Evolutionary conservation across 2,329 filamentous ascomycete genomes (phyloP).

Genomic region (Penicillium sp.): DNA sequence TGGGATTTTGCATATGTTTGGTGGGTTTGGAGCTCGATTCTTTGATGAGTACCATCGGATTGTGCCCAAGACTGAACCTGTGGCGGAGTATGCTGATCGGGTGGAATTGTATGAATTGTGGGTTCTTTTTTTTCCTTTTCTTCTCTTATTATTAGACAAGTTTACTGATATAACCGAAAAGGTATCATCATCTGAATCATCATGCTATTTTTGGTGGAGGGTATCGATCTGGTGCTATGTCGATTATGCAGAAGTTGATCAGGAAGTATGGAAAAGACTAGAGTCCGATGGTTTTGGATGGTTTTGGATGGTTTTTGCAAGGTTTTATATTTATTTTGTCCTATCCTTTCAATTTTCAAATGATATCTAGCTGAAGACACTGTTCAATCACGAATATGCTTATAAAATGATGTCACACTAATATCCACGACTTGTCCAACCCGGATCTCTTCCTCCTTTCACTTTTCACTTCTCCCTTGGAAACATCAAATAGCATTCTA

Average conservation of each 20-base stretch:
- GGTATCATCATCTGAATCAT: constrained; percentile 89
- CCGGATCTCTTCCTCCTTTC: background rate
- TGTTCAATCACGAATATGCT: background rate
- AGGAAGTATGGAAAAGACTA: constrained; percentile 62
- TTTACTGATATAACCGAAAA: constrained; percentile 35
- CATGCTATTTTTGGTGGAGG: constrained; percentile 79
- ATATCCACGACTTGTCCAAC: background rate
- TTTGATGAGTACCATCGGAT: constrained; percentile 73
- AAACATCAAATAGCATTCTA: background rate
- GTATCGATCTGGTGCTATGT: constrained; percentile 73
- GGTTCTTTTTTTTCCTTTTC: constrained; percentile 40
- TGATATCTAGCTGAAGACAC: background rate
- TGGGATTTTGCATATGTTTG: constrained; percentile 96
- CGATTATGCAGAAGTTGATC: constrained; percentile 73
- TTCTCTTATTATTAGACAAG: background rate
- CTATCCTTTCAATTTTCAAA: too few relatives aligned
- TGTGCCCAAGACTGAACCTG: constrained; percentile 77
- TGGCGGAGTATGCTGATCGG: constrained; percentile 80
- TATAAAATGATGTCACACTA: background rate
- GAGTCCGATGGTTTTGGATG: background rate
- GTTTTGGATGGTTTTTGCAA: background rate
- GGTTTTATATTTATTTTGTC: background rate
- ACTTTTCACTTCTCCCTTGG: background rate
- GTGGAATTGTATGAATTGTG: constrained; percentile 78
- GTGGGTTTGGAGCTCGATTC: constrained; percentile 73